These are phyloP conservation scores for Fusarium globosum DNA, from an alignment of 2,329 filamentous ascomycete genomes.

Conservation along the genomic window DNA sequence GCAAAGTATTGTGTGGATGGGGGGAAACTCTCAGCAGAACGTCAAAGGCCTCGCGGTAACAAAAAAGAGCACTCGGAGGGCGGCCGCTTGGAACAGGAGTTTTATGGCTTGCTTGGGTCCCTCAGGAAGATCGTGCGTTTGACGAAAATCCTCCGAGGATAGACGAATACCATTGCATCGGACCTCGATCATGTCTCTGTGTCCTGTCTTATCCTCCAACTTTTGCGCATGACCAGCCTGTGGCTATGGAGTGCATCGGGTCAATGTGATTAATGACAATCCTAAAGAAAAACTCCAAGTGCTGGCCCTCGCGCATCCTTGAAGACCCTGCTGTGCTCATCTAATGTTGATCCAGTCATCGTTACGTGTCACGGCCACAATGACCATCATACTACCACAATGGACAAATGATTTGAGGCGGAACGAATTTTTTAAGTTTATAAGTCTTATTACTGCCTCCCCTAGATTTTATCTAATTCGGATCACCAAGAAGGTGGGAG, in stretches of 20 bases:
- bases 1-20: slow-evolving; percentile 35
- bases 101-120: slow-evolving; percentile 58
- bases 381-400: neutral
- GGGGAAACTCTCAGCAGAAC: slow-evolving; percentile 43
- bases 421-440: slow-evolving; percentile 33
- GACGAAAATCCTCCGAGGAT: slow-evolving; percentile 56
- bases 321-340: neutral
- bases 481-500: slow-evolving; percentile 52
- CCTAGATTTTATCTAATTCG: slow-evolving; percentile 47
- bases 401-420: neutral
- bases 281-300: slow-evolving; percentile 28
- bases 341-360: neutral
- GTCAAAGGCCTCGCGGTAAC: slow-evolving; percentile 50
- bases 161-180: slow-evolving; percentile 58
- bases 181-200: slow-evolving; percentile 42
- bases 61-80: slow-evolving; percentile 53
- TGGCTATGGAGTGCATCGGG: slow-evolving; percentile 24
- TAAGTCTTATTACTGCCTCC: slow-evolving; percentile 48
- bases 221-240: slow-evolving; percentile 18
- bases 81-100: slow-evolving; percentile 60
- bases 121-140: slow-evolving; percentile 55
- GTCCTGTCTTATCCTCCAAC: slow-evolving; percentile 25
- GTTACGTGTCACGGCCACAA: neutral
- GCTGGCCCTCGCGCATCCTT: neutral
- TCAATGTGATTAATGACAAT: slow-evolving; percentile 36